Base-by-base conservation (phyloP, 2,329 filamentous ascomycete genomes). In the Sporothrix brasiliensis region DNA sequence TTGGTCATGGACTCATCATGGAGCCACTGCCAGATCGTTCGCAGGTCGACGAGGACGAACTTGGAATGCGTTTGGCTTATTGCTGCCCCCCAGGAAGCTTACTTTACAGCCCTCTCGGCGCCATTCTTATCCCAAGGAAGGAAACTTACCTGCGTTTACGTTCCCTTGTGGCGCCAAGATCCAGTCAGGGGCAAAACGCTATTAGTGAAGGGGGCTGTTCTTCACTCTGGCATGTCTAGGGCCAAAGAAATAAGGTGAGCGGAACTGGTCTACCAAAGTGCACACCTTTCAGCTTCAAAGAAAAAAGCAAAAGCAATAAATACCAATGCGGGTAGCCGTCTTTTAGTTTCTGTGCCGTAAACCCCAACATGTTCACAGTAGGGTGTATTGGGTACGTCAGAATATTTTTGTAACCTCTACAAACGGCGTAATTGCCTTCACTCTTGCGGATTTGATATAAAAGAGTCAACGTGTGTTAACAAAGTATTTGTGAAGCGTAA, bases 161-260 rank as follows among this genome's bases (percentile, higher is more conserved):
- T 60, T 39, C 27, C 58, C 39, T 61, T 47, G 58, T 44, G 58
- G 39, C 39, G 58, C 58, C 47, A 44, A 13, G 58, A 47, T 61
- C 34, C 34, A 6, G 34, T 9, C n/a, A 41, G 34, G 56, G 39
- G 34, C 4, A n/a, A 41, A 39, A 44, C 4, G 24, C 34, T 44
- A 61, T 61, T 24, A 34, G 34, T 30, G 34, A 9, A 9, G 34
- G 7, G 5, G 56, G 39, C 14, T 44, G 21, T 61, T 41, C 2
- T 56, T 13, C 6, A 14, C 4, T 60, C 19, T 60, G 56, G 56
- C 34, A 44, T 44, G 24, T 44, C 34, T 61, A 24, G n/a, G 34
- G 56, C 56, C 14, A 56, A 19, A 56, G 30, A 19, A 5, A 30
- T 19, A 19, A 41, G 34, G 34, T 9, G 34, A 34, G 7, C 34